Base-by-base conservation (phyloP, 2,329 filamentous ascomycete genomes). In the Botryotinia calthae region DNA sequence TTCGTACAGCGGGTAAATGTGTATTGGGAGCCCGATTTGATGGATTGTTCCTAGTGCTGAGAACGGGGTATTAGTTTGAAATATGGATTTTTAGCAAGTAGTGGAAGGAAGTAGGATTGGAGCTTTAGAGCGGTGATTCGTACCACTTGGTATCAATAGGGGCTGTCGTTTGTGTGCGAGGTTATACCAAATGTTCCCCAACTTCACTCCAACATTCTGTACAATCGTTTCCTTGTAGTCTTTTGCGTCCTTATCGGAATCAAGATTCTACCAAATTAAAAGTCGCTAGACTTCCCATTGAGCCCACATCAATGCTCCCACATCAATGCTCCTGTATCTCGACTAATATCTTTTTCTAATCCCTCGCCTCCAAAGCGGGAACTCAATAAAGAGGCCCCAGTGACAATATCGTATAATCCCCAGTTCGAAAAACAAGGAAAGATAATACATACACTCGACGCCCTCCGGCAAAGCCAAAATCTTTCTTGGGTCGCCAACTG, bases 1-100 rank as follows among this genome's bases (percentile, higher is more conserved):
- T 76, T 92, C 90, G 76, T 90, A 92, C 0, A 92, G 78, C 0
- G 90, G 89, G 76, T 92, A 92, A 0, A 92, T 83, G 46, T 92
- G 90, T 18, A 91, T 89, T 0, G 90, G 89, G 0, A 87, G 83
- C 0, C 89, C 89, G 18, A 92, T 86, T 2, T 82, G 83, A 76
- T 92, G 89, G 3, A 82, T 82, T 2, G 85, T 84, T 1, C 88
- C 89, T 20, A 88, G 78, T 76, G 87, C 87, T 90, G 22, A 7
- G 20, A 18, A 2, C 0, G 42, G 10, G 28, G 25, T 2, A 4
- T 68, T 31, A 68, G 65, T 58, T 42, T 2, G 0, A 31, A 12
- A 1, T 54, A 18, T 20, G 25, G 7, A n/a, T 44, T 25, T 0
- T 34, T 22, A 22, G 28, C 20, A 16, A 67, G 46, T 3, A 22